Conservation (phyloP, 2,329 filamentous ascomycete genomes). For the Parastagonospora nodorum region DNA sequence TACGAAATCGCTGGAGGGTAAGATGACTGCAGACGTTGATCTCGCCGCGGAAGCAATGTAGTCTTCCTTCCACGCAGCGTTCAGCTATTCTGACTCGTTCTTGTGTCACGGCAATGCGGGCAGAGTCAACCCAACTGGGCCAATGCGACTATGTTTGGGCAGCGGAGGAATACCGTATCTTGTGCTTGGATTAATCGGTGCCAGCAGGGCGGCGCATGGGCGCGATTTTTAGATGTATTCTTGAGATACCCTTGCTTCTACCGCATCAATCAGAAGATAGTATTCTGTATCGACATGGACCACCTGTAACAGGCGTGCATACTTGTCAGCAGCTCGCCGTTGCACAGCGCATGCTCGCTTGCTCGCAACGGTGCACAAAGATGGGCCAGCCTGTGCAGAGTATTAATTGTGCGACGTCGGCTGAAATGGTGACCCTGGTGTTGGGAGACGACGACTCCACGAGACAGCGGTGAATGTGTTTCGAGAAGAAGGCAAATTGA, state of each 20-base stretch:
- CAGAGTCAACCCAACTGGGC: background rate
- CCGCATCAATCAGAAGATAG: conserved; percentile 15
- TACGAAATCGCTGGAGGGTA: conserved; percentile 65
- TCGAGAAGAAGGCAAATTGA: background rate
- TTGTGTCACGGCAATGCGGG: background rate
- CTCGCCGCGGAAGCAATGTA: conserved; percentile 1
- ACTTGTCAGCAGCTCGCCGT: conserved; percentile 20
- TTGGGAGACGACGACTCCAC: background rate
- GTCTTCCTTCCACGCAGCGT: background rate
- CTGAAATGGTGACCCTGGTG: conserved; percentile 11
- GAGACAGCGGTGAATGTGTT: too few relatives aligned
- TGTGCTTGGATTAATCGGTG: conserved; percentile 1
- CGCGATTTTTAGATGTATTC: conserved; percentile 16
- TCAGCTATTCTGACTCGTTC: too few relatives aligned
- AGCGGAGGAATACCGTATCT: background rate
- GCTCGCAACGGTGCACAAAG: conserved; percentile 25
- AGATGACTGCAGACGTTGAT: conserved; percentile 7
- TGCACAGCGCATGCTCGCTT: conserved; percentile 30
- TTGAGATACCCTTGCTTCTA: conserved; percentile 38
- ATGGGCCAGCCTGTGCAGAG: conserved; percentile 8
- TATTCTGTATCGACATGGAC: conserved; percentile 12
- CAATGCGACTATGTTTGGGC: too few relatives aligned
- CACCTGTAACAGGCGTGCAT: conserved; percentile 12
- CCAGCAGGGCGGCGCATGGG: conserved; percentile 1
- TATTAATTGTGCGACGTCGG: background rate